A percentile compares a stretch with the other conserved stretches of the same genome.
Evolutionary conservation across 2,329 filamentous ascomycete species (phyloP).

Genomic region (Penicillium sp.): DNA sequence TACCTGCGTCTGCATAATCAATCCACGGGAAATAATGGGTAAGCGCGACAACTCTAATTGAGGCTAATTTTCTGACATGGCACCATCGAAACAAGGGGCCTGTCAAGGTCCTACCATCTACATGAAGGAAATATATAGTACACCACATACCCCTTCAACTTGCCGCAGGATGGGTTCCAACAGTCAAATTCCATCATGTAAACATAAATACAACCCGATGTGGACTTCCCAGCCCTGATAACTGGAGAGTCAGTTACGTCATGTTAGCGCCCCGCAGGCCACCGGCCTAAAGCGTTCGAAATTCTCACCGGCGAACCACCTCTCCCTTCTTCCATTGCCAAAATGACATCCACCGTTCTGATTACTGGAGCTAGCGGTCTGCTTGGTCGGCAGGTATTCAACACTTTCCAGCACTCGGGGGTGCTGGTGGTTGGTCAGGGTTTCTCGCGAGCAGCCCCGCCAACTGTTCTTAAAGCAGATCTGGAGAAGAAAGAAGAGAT

Average conservation of each 20-base stretch:
- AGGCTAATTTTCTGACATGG: too few relatives aligned
- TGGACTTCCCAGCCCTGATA: too few relatives aligned
- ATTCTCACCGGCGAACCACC: slow-evolving; percentile 1
- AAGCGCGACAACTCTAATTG: too few relatives aligned
- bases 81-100: too few relatives aligned
- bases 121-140: too few relatives aligned
- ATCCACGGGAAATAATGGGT: too few relatives aligned
- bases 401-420: slow-evolving; percentile 62
- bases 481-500: slow-evolving; percentile 49
- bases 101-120: too few relatives aligned
- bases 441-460: slow-evolving; percentile 68
- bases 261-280: slow-evolving; percentile 17
- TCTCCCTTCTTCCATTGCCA: slow-evolving; percentile 3
- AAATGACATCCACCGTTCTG: slow-evolving; percentile 57
- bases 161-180: too few relatives aligned
- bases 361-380: slow-evolving; percentile 83
- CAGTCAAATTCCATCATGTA: not conserved
- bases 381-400: slow-evolving; percentile 73
- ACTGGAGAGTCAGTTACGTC: slow-evolving; percentile 24
- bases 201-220: too few relatives aligned
- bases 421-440: slow-evolving; percentile 74
- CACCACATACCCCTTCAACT: too few relatives aligned
- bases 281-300: slow-evolving; percentile 1
- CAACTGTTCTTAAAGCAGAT: slow-evolving; percentile 61
- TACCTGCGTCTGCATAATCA: too few relatives aligned